Base-by-base conservation (phyloP, 129 eudicot genomes). In the Gnaphalium uliginosum region DNA sequence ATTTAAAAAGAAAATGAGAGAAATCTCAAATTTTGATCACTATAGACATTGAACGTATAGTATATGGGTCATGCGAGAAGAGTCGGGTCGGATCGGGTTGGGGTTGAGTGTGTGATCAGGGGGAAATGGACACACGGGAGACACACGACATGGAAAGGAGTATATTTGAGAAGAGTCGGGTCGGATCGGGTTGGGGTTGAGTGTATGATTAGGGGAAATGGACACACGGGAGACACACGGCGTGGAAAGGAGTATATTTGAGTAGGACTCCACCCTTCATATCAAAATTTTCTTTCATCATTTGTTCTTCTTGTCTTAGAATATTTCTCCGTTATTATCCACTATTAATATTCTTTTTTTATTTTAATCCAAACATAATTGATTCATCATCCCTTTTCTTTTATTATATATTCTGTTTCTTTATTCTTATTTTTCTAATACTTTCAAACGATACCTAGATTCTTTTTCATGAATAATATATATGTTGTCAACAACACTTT, bases 91-190 rank as follows among this genome's bases (percentile, higher is more conserved):
- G 21, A 11, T 68, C 73, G 73, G 51, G 66, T 72, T 23, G 39
- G 23, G n/a, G n/a, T n/a, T n/a, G n/a, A n/a, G 25, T 39, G 23
- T 11, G 53, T 10, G 1, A 5, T 4, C 0, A 66, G 50, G 5
- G 17, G 2, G 21, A 43, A n/a, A 23, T 17, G 26, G 66, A 23
- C 33, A 79, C 74, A 72, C 83, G 83, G 24, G 53, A 48, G 68
- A 65, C 78, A 79, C 78, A 79, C 61, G 83, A 51, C 76, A 74
- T 79, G 83, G 78, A 79, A 64, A 43, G 73, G 43, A 25, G 21
- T 10, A 43, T 46, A 33, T 33, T n/a, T n/a, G n/a, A n/a, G n/a
- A n/a, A n/a, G n/a, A n/a, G n/a, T n/a, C n/a, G 59, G 21, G 22
- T 68, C 73, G 73, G 51, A 53, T 72, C 33, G 39, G 23, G 25